Percentiles rank a stretch among this genome's conserved stretches.
phyloP scores from a whole-genome alignment of 441 rosid species.

The Jatropha podagrica region DNA sequence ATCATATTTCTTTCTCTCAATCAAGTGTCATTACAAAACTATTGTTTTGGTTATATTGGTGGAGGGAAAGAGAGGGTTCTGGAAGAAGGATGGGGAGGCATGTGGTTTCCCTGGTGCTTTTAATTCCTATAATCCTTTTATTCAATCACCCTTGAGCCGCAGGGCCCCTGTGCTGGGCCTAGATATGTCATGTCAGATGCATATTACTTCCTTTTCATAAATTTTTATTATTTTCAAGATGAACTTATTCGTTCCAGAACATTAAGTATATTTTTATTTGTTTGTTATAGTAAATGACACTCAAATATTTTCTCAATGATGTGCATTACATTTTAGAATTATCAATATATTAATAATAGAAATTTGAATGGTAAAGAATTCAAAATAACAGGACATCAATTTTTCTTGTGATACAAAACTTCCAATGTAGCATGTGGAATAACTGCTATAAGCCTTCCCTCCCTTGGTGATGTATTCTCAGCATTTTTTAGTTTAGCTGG shows the following conservation, averaged over 20 bases:
- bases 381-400: too few species aligned
- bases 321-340: too few species aligned
- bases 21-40: neutral
- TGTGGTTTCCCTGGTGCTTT: too few species aligned
- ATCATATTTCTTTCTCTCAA: neutral
- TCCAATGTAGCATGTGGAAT: neutral
- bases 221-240: neutral
- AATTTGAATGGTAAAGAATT: too few species aligned
- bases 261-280: neutral
- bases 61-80: too few species aligned
- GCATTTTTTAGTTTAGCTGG: neutral
- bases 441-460: neutral
- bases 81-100: too few species aligned
- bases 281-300: neutral
- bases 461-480: neutral
- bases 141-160: too few species aligned
- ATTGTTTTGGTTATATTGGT: neutral
- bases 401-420: too few species aligned
- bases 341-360: too few species aligned
- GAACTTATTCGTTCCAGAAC: neutral
- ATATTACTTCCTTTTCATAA: neutral
- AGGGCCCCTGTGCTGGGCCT: too few species aligned
- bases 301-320: neutral
- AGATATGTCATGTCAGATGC: neutral
- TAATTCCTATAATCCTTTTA: too few species aligned